Evolutionary conservation across 257 asterid genomes (phyloP).

Genomic region (Capsicum pubescens): DNA sequence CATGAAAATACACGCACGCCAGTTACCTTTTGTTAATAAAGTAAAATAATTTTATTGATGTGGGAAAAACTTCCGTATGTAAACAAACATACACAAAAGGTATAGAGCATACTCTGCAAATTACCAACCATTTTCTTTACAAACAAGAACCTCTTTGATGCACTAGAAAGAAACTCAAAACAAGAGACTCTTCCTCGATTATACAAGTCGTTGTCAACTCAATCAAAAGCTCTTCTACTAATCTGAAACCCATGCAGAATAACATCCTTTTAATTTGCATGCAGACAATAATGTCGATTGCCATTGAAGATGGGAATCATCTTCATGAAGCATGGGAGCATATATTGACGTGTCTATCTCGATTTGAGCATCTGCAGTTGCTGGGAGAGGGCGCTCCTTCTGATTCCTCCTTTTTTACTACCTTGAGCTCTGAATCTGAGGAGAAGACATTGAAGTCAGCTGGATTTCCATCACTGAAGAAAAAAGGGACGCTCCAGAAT

Average conservation of each 20-base stretch:
- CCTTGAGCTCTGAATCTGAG: slow-evolving; percentile 67
- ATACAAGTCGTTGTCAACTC: slow-evolving; percentile 1
- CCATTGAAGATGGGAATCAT: slow-evolving; percentile 93
- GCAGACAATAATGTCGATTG: slow-evolving; percentile 93
- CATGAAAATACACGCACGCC: slow-evolving; percentile 3
- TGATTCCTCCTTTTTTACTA: slow-evolving; percentile 82
- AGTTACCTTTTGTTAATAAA: neutral
- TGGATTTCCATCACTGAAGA: slow-evolving; percentile 74
- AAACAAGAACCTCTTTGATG: neutral
- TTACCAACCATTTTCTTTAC: neutral
- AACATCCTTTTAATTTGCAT: slow-evolving; percentile 34
- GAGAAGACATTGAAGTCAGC: slow-evolving; percentile 55
- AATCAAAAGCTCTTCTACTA: slow-evolving; percentile 19
- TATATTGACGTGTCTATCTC: slow-evolving; percentile 92
- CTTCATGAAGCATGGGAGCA: slow-evolving; percentile 99
- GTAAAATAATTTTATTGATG: neutral
- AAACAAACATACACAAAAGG: slow-evolving; percentile 15
- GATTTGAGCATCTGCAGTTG: slow-evolving; percentile 97
- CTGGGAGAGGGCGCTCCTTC: slow-evolving; percentile 98
- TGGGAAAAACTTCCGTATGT: slow-evolving; percentile 1
- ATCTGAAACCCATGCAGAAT: slow-evolving; percentile 24
- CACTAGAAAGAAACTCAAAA: slow-evolving; percentile 10
- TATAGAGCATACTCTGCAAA: neutral
- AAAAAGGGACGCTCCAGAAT: slow-evolving; percentile 87
- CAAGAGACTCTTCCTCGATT: slow-evolving; percentile 16